Evolutionary conservation across 2,329 filamentous ascomycete genomes (phyloP), one percentile per base, ranked within the genome.

Genomic region (Fusarium burgessii): DNA sequence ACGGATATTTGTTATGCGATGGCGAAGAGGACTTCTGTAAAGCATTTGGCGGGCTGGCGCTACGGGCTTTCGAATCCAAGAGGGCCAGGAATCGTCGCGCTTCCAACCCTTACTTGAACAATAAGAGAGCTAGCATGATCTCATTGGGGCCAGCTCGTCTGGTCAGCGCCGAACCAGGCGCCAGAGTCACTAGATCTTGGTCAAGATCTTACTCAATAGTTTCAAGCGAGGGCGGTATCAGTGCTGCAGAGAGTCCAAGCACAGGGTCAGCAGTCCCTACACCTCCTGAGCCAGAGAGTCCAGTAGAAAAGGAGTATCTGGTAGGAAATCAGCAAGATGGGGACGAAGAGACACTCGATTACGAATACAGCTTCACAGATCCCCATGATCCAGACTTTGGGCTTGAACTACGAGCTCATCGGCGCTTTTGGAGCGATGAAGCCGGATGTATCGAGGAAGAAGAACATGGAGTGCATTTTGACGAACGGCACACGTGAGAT

Each of bases 381-480:
- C 71, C 66, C 35, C 61, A 72, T 20, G 79, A 80, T 55, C 60
- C 50, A 32, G 80, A 82, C n/a, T 76, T 74, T 42, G 78, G 76
- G 12, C 66, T 82, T 43, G 78, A 81, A 55, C 78, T 82, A 63
- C 80, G 80, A 66, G 73, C 76, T 32, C 79, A 80, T 60, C 76
- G 79, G 56, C 72, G 80, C 41, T 77, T 79, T 42, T 77, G 77
- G 73, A 77, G 78, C 36, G 77, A 80, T 47, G 72, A 80, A 35
- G 77, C 77, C 15, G 77, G 77, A 42, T 75, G 79, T 32, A 82
- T 82, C 55, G 80, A 82, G 43, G 81, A 82, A 69, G 81, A 82
- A 60, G 79, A 79, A 41, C 71, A 76, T 43, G 74, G 65, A 12
- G 50, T 73, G 51, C 66, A 74, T 20, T 67, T 71, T 56, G 73